These are phyloP conservation scores for Halophytophthora batemanensis DNA, from an alignment of 352 stramenopile genomes.

Conservation along the genomic window DNA sequence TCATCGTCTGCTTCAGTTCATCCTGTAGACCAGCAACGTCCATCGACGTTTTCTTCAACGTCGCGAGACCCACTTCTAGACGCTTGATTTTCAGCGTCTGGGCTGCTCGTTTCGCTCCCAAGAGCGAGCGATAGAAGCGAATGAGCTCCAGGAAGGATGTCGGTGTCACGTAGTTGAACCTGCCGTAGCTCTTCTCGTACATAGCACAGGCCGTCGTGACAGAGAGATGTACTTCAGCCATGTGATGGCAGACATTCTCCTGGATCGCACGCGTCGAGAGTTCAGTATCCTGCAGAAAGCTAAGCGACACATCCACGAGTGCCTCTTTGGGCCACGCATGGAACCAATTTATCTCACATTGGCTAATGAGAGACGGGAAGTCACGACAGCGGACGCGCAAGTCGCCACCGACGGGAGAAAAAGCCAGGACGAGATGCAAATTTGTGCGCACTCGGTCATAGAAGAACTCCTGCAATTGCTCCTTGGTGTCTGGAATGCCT, in stretches of 20 bases:
- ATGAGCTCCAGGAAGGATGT: slow-evolving; percentile 93
- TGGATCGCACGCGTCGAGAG: slow-evolving; percentile 65
- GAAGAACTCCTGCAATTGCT: slow-evolving; percentile 91
- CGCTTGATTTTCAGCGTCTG: slow-evolving; percentile 68
- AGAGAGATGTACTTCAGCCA: slow-evolving; percentile 89
- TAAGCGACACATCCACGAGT: slow-evolving; percentile 81
- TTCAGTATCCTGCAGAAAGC: slow-evolving; percentile 81
- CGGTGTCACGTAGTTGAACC: slow-evolving; percentile 92
- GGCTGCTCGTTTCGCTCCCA: slow-evolving; percentile 52
- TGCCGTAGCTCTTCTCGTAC: slow-evolving; percentile 71
- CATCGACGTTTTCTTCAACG: slow-evolving; percentile 75
- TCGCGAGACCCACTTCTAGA: slow-evolving; percentile 81
- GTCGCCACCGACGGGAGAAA: slow-evolving; percentile 74
- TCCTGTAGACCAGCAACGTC: slow-evolving; percentile 80
- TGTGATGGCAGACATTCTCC: slow-evolving; percentile 92
- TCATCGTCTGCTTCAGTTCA: slow-evolving; percentile 87
- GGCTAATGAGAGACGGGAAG: slow-evolving; percentile 78
- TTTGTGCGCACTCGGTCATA: slow-evolving; percentile 85
- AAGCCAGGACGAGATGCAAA: slow-evolving; percentile 84
- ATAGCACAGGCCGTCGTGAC: slow-evolving; percentile 74
- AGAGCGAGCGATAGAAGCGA: slow-evolving; percentile 86
- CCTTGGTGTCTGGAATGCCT: slow-evolving; percentile 86
- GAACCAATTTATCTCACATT: slow-evolving; percentile 88
- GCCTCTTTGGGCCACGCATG: slow-evolving; percentile 89
- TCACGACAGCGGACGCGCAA: slow-evolving; percentile 74